Base-by-base conservation (phyloP, 1,284 basidiomycete genomes). In the Cryptococcus amylolentus region DNA sequence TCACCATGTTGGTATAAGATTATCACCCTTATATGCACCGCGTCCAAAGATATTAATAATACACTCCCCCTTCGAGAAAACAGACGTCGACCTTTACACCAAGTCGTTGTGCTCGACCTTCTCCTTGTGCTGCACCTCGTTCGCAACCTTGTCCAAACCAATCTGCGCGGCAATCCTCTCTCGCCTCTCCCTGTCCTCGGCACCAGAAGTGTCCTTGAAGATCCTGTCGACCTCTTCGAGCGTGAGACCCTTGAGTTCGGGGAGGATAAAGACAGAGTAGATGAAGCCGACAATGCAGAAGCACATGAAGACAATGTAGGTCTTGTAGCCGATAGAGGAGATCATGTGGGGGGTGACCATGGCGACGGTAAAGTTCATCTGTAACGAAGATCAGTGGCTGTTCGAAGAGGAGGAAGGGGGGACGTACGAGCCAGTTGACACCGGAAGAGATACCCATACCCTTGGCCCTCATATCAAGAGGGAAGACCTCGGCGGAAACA, bases 351-450 rank as follows among this genome's bases (percentile, higher is more conserved):
- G 70, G 14, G 72, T 76, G 12, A 69, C 64, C 58, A 67, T 64
- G n/a, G 73, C 75, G 27, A 77, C 73, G 20, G 70, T 71, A 52
- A 77, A 77, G 65, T 77, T 75, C 69, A 72, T 68, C 58, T 60
- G 39, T 14, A 26, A 7, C 10, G n/a, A 44, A 16, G 41, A 43
- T 49, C n/a, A 49, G n/a, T 39, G 14, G 16, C 18, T 28, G 8
- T 38, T 18, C 7, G 35, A 14, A 8, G 23, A 23, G n/a, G 45
- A 28, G 1, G 3, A 41, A 20, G n/a, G 13, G 13, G n/a, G 31
- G 20, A 56, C 56, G 58, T 45, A 60, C 57, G 37, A 67, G 44
- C 54, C 65, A 72, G 56, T 75, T 75, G 52, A 69, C 64, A 18
- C 66, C 69, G 1, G 68, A 67, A 1, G 69, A 71, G 51, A 75